Evolutionary conservation across 345 rosid species (phyloP), one percentile per base, ranked within the genome.

Genomic region (Eutrema heterophyllum): DNA sequence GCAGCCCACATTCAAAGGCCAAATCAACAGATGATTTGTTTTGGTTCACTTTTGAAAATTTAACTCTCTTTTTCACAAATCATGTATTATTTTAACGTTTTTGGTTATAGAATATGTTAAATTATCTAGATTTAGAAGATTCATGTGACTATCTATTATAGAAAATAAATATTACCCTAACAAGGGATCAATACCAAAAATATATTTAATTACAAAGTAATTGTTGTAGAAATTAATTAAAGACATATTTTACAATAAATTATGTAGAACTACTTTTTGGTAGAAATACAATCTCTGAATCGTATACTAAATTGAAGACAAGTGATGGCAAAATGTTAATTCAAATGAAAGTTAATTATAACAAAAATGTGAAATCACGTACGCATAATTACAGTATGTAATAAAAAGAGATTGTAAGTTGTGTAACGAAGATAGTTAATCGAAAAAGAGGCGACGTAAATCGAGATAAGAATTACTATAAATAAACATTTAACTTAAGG

Each of bases 41-140:
- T 75, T 75, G 73, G 64, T 61, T 61, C 35, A 53, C 64, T 75
- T 75, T 68, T 68, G 79, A 75, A 65, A 1, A 75, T 45, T 68
- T 52, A 75, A 61, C 65, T 44, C 26, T 26, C 64, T 36, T 62
- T 75, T 61, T 26, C 29, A 33, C 49, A 39, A 14, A 4, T 27
- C 44, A 46, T 26, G 6, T n/a, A 14, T 2, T n/a, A n/a, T 40
- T 21, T 14, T 40, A 1, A 18, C 55, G 11, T 35, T 11, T 65
- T 43, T 14, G 7, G 48, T 50, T 50, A 39, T 18, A 40, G 7
- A 50, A 40, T 18, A n/a, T n/a, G 46, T 36, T 38, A 11, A 32
- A 0, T 21, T 30, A 15, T 63, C 12, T 41, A 41, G 27, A 21
- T 13, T 40, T 29, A 6, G 71, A 43, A 12, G 49, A 43, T 6